phyloP scores from a whole-genome alignment of 345 rosid species.

The Dimocarpus longan region DNA sequence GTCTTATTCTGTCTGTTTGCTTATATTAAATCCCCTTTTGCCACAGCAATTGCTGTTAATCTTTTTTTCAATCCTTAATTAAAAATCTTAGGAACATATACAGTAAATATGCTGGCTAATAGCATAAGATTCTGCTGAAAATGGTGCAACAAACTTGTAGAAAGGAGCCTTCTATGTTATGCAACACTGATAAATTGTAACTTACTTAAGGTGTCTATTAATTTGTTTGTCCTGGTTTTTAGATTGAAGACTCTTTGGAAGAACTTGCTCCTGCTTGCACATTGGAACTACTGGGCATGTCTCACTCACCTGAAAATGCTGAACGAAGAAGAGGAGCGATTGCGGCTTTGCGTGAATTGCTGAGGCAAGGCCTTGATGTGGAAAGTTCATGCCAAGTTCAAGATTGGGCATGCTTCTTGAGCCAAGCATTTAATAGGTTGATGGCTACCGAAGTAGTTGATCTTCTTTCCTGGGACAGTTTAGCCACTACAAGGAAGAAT shows the following conservation, averaged over 20 bases:
- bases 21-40: not conserved
- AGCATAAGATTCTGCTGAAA: conserved; percentile 13
- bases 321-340: conserved; percentile 88
- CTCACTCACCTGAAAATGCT: conserved; percentile 76
- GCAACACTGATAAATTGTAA: not conserved
- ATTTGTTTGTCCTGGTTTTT: conserved; percentile 23
- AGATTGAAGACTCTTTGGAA: conserved; percentile 97
- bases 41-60: not conserved
- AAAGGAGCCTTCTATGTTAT: not conserved
- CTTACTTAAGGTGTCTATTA: not conserved
- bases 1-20: not conserved
- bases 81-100: not conserved
- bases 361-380: conserved; percentile 90
- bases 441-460: conserved; percentile 85
- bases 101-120: not conserved
- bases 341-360: conserved; percentile 85
- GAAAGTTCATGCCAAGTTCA: conserved; percentile 82
- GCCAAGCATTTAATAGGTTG: conserved; percentile 75
- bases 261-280: conserved; percentile 99
- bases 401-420: conserved; percentile 86
- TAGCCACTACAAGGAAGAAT: conserved; percentile 71
- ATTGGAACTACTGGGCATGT: conserved; percentile 85
- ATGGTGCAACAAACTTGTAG: conserved; percentile 3
- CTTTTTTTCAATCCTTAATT: not conserved
- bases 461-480: conserved; percentile 86